Percentiles rank a stretch among this genome's conserved stretches.
Conservation (phyloP, 306 rosid species). For the Trichosanthes truncata region DNA sequence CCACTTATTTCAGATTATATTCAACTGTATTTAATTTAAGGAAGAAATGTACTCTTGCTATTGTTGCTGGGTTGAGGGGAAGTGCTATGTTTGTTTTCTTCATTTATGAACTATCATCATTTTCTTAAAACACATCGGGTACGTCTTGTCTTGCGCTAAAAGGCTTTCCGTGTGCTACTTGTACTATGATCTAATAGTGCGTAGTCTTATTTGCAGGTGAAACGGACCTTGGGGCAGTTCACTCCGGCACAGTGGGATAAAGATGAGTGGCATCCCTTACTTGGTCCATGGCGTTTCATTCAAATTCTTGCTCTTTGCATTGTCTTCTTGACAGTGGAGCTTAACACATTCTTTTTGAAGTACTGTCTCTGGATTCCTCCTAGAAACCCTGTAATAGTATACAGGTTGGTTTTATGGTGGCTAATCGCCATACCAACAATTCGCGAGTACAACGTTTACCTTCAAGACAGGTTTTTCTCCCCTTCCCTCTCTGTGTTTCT, state of each 20-base stretch:
- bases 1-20: not conserved
- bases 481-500: conserved; percentile 12
- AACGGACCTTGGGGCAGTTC: conserved; percentile 83
- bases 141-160: not conserved
- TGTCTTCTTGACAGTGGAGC: conserved; percentile 73
- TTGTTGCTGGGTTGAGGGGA: not conserved
- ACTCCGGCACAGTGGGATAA: conserved; percentile 99
- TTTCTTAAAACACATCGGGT: not conserved
- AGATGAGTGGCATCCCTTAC: conserved; percentile 98
- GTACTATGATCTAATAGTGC: not conserved
- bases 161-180: not conserved
- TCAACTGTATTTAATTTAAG: not conserved
- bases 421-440: conserved; percentile 25
- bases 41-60: not conserved
- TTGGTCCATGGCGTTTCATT: conserved; percentile 95
- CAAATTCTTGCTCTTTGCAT: conserved; percentile 85
- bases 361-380: conserved; percentile 96
- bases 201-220: conserved; percentile 45
- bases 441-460: conserved; percentile 94
- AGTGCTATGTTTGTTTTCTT: not conserved
- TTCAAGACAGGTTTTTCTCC: conserved; percentile 73
- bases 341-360: conserved; percentile 92
- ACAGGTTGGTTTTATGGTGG: conserved; percentile 16
- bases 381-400: conserved; percentile 54
- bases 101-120: not conserved